Percentiles rank a stretch among this genome's conserved stretches.
These are phyloP conservation scores for Helianthus annuus DNA, from an alignment of 129 eudicot genomes.

Conservation along the genomic window HanXRQr2.0-SUNRISE NC_035433.2:62931401-62931900, in stretches of 20 bases:
- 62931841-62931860: slow-evolving; percentile 89
- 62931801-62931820: slow-evolving; percentile 96
- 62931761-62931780: slow-evolving; percentile 92
- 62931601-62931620: slow-evolving; percentile 94
- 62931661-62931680: slow-evolving; percentile 97
- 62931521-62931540: slow-evolving; percentile 85
- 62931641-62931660: slow-evolving; percentile 97
- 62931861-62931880: slow-evolving; percentile 97
- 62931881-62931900: slow-evolving; percentile 96
- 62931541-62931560: slow-evolving; percentile 94
- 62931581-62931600: slow-evolving; percentile 91
- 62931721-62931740: slow-evolving; percentile 71
- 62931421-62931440: slow-evolving; percentile 80
- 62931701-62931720: slow-evolving; percentile 97
- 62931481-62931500: slow-evolving; percentile 85
- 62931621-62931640: slow-evolving; percentile 92
- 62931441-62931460: slow-evolving; percentile 91
- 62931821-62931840: slow-evolving; percentile 95
- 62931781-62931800: slow-evolving; percentile 91
- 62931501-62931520: slow-evolving; percentile 97
- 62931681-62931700: slow-evolving; percentile 85
- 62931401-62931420: slow-evolving; percentile 87
- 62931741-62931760: slow-evolving; percentile 84
- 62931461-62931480: slow-evolving; percentile 99
- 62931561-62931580: slow-evolving; percentile 86